phyloP scores from a whole-genome alignment of 2,329 filamentous ascomycete genomes.

The Thielaviopsis euricoi region DNA sequence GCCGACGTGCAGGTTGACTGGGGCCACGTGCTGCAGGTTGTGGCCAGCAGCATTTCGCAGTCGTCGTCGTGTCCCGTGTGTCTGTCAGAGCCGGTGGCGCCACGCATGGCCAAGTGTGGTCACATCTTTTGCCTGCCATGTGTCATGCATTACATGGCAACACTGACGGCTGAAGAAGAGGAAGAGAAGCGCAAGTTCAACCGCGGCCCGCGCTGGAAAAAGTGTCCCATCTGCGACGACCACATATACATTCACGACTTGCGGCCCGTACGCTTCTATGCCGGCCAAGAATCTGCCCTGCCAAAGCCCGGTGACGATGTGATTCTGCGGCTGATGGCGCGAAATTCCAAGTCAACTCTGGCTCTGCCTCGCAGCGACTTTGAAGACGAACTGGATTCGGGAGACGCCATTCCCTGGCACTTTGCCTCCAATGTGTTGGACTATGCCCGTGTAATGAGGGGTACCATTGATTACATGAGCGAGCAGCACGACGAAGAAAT shows the following conservation, averaged over 20 bases:
- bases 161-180: constrained; percentile 58
- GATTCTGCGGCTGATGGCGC: constrained; percentile 69
- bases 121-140: constrained; percentile 95
- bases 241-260: constrained; percentile 83
- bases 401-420: constrained; percentile 82
- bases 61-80: constrained; percentile 85
- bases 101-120: constrained; percentile 91
- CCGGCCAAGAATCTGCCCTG: constrained; percentile 67
- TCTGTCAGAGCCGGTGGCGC: constrained; percentile 78
- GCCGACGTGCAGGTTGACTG: constrained; percentile 84
- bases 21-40: constrained; percentile 76
- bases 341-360: constrained; percentile 65
- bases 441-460: constrained; percentile 91
- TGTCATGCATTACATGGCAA: constrained; percentile 72
- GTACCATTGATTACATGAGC: constrained; percentile 73
- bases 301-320: constrained; percentile 79
- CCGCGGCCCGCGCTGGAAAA: constrained; percentile 70
- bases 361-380: constrained; percentile 71
- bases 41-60: constrained; percentile 82
- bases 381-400: constrained; percentile 48
- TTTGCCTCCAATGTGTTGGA: constrained; percentile 87
- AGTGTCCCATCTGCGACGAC: constrained; percentile 93
- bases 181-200: constrained; percentile 40
- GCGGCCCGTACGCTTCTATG: constrained; percentile 78
- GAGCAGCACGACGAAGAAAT: constrained; percentile 70